Evolutionary conservation across 495 filamentous ascomycete species (phyloP).

Genomic region (Acidiella bohemica): DNA sequence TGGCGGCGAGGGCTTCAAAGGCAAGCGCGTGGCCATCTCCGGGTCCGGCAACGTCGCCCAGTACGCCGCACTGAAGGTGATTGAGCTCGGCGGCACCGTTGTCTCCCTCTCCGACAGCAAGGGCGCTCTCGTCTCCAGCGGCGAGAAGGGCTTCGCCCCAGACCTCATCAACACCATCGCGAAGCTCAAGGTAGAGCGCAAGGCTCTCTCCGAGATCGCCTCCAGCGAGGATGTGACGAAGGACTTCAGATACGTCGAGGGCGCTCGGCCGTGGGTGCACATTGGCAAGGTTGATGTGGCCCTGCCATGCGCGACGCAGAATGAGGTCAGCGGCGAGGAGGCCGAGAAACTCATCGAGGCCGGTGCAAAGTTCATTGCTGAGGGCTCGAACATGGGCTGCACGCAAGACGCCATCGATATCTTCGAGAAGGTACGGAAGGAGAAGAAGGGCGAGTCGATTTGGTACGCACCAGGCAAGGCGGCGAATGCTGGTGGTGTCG

Average conservation of each 20-base stretch:
- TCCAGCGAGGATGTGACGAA: constrained; percentile 36
- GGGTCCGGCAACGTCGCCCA: constrained; percentile 97
- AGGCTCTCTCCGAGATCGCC: constrained; percentile 57
- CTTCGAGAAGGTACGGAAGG: constrained; percentile 71
- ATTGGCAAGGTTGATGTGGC: constrained; percentile 80
- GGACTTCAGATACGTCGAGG: constrained; percentile 78
- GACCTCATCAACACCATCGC: constrained; percentile 68
- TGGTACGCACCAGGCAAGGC: constrained; percentile 90
- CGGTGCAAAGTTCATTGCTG: constrained; percentile 78
- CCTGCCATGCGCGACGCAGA: constrained; percentile 89
- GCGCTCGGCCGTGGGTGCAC: constrained; percentile 82
- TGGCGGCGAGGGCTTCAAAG: constrained; percentile 62
- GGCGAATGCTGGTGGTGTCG: constrained; percentile 94
- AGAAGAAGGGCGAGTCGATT: constrained; percentile 57
- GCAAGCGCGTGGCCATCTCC: constrained; percentile 91
- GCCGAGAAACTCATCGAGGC: constrained; percentile 63
- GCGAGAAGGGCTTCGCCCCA: constrained; percentile 52
- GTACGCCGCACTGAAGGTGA: constrained; percentile 91
- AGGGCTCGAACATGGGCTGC: constrained; percentile 98
- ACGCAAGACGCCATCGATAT: constrained; percentile 88
- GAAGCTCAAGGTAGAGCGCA: constrained; percentile 71
- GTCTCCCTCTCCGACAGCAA: constrained; percentile 90
- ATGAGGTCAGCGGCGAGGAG: constrained; percentile 86
- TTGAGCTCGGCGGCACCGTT: constrained; percentile 87
- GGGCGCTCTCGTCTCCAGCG: constrained; percentile 62